Evolutionary conservation across 352 stramenopile species (phyloP), one percentile per base, ranked within the genome.

Genomic region (Phytophthora niederhauseri): DNA sequence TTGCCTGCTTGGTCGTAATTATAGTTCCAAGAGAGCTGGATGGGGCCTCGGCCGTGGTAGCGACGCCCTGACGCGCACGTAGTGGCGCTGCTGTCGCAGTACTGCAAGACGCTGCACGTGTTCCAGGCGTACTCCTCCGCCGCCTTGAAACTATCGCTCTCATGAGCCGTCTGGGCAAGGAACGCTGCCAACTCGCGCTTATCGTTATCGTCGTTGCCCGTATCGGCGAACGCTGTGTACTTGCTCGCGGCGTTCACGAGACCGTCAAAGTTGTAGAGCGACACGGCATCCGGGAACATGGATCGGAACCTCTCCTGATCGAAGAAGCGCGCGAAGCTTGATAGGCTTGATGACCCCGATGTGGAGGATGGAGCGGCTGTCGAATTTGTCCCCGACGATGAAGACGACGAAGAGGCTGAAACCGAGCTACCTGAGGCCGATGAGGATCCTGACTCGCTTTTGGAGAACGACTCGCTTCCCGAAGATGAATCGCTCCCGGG

Each of bases 1-100:
- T 76, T 24, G 24, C 78, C 78, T 7, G 73, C 74, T 22, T 69
- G 58, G 28, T 72, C 74, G 64, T 87, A 87, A 51, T 87, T 87
- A 67, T 84, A 84, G 66, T 84, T 87, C 78, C 78, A 87, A 8
- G 70, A 77, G 30, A 87, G 64, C 63, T 81, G 71, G 58, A 87
- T 84, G 15, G 79, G 68, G 15, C 79, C 79, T 19, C 79, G 79
- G 22, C 76, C 78, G 26, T 86, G 73, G 59, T 86, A 84, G 20
- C 76, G 76, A 24, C 68, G 62, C 14, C 74, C 78, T 6, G 68
- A 24, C 20, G 62, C 65, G 34, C 78, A 87, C 17, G 73, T 45
- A 41, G 67, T 70, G 4, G 60, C 70, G 9, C 59, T 77, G 53
- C 72, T 68, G 59, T 87, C 74, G 45, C 79, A 87, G 66, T 84